Conservation (phyloP, 1,139 yeast genomes). For the Pichia cactophila region DNA sequence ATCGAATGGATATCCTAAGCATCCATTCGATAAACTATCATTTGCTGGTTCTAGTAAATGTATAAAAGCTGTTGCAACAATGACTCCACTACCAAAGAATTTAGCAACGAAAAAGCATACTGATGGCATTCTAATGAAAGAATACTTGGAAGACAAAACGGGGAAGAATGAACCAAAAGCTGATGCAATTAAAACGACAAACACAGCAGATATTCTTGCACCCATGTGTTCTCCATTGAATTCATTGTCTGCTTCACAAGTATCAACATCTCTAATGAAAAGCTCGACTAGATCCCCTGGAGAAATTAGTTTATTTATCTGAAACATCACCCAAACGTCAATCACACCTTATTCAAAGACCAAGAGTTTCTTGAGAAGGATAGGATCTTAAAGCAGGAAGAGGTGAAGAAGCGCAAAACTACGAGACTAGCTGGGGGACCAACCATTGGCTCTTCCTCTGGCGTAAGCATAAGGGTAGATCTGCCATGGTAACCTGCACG, state of each 20-base stretch:
- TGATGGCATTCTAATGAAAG: conserved; percentile 47
- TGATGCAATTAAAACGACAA: conserved; percentile 55
- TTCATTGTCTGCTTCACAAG: conserved; percentile 13
- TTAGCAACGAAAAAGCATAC: conserved; percentile 66
- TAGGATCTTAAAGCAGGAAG: no score
- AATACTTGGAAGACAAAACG: conserved; percentile 46
- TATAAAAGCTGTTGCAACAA: conserved; percentile 80
- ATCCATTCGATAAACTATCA: conserved; percentile 41
- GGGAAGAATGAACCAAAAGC: conserved; percentile 56
- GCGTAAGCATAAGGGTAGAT: no score
- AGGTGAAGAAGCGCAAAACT: no score
- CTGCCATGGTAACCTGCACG: no score
- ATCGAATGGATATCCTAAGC: conserved; percentile 49
- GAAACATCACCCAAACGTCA: neutral
- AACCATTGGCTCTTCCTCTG: no score
- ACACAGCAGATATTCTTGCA: conserved; percentile 64
- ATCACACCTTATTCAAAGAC: no score
- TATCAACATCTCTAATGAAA: conserved; percentile 13
- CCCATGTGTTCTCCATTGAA: conserved; percentile 32
- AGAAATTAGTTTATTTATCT: neutral
- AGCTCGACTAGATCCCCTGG: conserved; percentile 9
- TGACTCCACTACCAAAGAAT: conserved; percentile 89
- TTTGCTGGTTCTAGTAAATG: conserved; percentile 77
- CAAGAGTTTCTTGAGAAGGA: no score
- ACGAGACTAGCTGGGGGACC: no score